These are phyloP conservation scores for Phytophthora rubi DNA, from an alignment of 352 stramenopile species.

Conservation along the genomic window DNA sequence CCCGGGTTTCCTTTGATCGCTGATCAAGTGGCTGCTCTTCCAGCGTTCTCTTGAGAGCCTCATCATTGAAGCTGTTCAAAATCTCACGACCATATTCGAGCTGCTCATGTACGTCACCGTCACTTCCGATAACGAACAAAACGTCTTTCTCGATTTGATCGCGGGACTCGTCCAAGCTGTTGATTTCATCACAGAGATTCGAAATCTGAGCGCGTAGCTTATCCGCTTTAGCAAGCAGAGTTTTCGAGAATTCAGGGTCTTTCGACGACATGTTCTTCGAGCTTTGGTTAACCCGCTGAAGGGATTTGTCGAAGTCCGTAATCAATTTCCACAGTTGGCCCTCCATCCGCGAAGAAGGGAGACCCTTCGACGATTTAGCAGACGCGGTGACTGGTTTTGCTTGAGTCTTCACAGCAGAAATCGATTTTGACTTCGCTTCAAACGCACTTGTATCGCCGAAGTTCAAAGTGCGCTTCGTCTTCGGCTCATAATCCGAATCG, in stretches of 20 bases:
- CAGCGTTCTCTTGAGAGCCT: constrained; percentile 61
- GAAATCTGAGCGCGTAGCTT: constrained; percentile 49
- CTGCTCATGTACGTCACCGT: constrained; percentile 79
- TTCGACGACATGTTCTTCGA: constrained; percentile 47
- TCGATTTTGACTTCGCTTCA: constrained; percentile 17
- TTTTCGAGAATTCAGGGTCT: constrained; percentile 42
- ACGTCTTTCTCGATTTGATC: constrained; percentile 76
- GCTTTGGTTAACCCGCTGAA: constrained; percentile 54
- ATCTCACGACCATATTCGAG: constrained; percentile 76
- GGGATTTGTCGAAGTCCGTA: constrained; percentile 68
- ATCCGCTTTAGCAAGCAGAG: constrained; percentile 35
- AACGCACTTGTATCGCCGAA: constrained; percentile 35
- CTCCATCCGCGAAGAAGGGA: constrained; percentile 57
- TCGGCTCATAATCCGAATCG: constrained; percentile 12
- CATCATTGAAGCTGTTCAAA: constrained; percentile 71
- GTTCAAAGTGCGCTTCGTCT: constrained; percentile 40
- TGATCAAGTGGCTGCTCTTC: constrained; percentile 77
- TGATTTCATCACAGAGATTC: constrained; percentile 56
- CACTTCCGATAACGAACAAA: constrained; percentile 79
- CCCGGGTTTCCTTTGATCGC: constrained; percentile 62
- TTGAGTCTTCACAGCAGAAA: constrained; percentile 16
- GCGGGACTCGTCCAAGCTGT: constrained; percentile 57
- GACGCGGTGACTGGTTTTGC: not conserved
- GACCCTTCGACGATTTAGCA: constrained; percentile 14
- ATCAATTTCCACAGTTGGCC: constrained; percentile 78